These are phyloP conservation scores for Podaxis mareebaensis DNA, from an alignment of 768 basidiomycete genomes.

Conservation along the genomic window DNA sequence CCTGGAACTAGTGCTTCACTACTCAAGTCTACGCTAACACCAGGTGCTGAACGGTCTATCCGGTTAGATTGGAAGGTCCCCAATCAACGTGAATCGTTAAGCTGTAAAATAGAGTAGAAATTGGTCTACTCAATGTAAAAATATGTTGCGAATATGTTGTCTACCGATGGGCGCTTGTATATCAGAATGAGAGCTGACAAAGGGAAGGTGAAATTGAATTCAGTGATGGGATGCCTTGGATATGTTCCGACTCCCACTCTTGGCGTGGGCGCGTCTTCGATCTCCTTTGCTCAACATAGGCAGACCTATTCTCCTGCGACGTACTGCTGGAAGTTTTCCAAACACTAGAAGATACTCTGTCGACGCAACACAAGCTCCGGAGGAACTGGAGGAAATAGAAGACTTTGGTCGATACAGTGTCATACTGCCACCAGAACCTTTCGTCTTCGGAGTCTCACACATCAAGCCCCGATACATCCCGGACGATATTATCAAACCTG, in stretches of 20 bases:
- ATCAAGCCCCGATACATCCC: conserved; percentile 62
- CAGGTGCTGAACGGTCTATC: conserved; percentile 28
- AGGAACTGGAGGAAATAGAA: conserved; percentile 22
- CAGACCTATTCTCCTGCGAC: not conserved
- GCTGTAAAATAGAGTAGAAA: not conserved
- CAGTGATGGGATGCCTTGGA: not conserved
- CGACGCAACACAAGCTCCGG: not conserved
- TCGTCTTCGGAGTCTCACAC: conserved; percentile 62
- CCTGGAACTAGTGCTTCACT: conserved; percentile 38
- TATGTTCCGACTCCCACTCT: conserved; percentile 14
- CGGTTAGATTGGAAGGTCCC: not conserved
- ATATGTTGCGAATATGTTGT: not conserved
- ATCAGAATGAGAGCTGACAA: too few relatives aligned
- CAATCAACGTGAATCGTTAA: not conserved
- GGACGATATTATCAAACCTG: conserved; percentile 50
- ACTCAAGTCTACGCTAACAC: conserved; percentile 46
- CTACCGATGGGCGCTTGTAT: not conserved
- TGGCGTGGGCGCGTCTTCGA: not conserved
- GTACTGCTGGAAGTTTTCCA: not conserved
- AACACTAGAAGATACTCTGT: not conserved
- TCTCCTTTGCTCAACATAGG: not conserved
- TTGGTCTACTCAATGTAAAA: not conserved
- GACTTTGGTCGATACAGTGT: conserved; percentile 58
- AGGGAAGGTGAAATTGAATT: not conserved
- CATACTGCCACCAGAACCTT: conserved; percentile 67